These are phyloP conservation scores for Ammopiptanthus mongolicus DNA, from an alignment of 306 rosid genomes.

Conservation along the genomic window DNA sequence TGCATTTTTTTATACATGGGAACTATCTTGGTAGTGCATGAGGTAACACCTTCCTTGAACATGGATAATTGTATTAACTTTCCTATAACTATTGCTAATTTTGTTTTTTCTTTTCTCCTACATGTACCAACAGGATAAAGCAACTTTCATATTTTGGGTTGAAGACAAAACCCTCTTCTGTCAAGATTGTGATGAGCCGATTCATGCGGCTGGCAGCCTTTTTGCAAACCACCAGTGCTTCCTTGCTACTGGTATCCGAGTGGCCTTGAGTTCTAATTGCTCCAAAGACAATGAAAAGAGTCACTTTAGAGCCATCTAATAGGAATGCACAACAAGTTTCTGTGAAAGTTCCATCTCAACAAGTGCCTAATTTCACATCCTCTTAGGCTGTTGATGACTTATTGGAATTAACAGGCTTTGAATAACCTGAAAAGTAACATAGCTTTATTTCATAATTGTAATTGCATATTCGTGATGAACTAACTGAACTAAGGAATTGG, in stretches of 20 bases:
- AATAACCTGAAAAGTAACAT: slow-evolving; percentile 64
- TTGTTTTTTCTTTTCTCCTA: not conserved
- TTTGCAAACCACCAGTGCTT: slow-evolving; percentile 90
- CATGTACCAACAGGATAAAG: slow-evolving; percentile 58
- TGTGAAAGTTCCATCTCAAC: slow-evolving; percentile 41
- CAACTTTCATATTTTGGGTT: slow-evolving; percentile 93
- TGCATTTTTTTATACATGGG: not conserved
- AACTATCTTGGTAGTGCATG: not conserved
- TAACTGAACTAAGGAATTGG: not conserved
- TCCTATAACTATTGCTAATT: not conserved
- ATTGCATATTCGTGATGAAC: not conserved
- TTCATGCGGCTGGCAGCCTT: slow-evolving; percentile 68
- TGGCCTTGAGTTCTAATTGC: slow-evolving; percentile 60
- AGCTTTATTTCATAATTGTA: not conserved
- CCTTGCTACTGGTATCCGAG: slow-evolving; percentile 87
- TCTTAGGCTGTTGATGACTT: slow-evolving; percentile 92
- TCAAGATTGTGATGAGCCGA: slow-evolving; percentile 84
- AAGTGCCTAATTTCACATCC: slow-evolving; percentile 53
- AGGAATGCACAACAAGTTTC: slow-evolving; percentile 41
- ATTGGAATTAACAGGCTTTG: slow-evolving; percentile 61
- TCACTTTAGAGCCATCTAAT: slow-evolving; percentile 63
- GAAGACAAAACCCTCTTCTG: slow-evolving; percentile 97
- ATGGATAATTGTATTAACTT: not conserved
- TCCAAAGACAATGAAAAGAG: slow-evolving; percentile 43
- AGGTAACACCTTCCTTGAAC: not conserved